phyloP scores from a whole-genome alignment of 176 grass and related monocot species.

The Miscanthus lutarioriparius region DNA sequence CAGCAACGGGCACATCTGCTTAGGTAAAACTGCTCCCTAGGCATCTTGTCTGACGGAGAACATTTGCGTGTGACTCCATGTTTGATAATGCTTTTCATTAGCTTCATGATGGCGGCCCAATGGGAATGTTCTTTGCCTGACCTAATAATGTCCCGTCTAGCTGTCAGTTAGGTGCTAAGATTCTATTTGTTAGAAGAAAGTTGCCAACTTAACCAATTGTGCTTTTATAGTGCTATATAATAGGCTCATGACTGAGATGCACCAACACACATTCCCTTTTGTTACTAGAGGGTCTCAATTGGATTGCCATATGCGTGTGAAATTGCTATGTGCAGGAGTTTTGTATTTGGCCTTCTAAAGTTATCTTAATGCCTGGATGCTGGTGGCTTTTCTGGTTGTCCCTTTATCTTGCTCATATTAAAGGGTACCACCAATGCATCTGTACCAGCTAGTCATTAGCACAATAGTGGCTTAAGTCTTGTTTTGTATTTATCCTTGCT shows the following conservation, averaged over 20 bases:
- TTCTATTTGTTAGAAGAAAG: slow-evolving; percentile 43
- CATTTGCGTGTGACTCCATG: slow-evolving; percentile 8
- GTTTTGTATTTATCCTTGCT: not conserved
- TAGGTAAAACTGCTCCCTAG: slow-evolving; percentile 59
- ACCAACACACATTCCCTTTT: slow-evolving; percentile 3
- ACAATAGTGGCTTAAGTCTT: not conserved
- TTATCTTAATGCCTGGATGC: slow-evolving; percentile 22
- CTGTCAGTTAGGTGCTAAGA: slow-evolving; percentile 48
- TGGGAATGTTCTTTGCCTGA: slow-evolving; percentile 45
- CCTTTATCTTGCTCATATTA: not conserved
- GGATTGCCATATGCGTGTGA: not conserved
- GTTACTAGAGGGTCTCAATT: not conserved
- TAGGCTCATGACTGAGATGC: slow-evolving; percentile 24
- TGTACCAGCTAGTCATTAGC: not conserved
- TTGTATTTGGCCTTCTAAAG: not conserved
- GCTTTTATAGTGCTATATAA: slow-evolving; percentile 20
- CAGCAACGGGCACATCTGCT: slow-evolving; percentile 95
- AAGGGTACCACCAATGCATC: not conserved
- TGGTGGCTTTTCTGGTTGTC: not conserved
- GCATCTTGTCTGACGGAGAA: slow-evolving; percentile 17
- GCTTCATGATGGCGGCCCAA: not conserved
- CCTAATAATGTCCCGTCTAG: slow-evolving; percentile 32
- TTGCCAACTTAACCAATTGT: slow-evolving; percentile 30
- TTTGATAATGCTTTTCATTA: slow-evolving; percentile 18
- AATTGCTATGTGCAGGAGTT: not conserved